phyloP scores from a whole-genome alignment of 192 early-diverging fungal species.

The Coemansia umbellata region DNA sequence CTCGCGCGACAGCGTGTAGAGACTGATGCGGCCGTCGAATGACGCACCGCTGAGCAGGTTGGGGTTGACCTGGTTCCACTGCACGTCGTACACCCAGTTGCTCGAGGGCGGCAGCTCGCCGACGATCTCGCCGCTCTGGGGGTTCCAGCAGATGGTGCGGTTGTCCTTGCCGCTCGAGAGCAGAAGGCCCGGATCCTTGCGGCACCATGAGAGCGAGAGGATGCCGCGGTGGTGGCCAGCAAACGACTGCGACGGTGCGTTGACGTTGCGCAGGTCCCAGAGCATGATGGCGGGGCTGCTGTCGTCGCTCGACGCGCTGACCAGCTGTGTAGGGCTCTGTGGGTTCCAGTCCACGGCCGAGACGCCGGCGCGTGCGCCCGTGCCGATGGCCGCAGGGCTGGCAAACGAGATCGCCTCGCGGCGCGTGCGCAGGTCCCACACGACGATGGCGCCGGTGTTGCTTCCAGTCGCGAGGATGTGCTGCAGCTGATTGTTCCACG shows the following conservation, averaged over 20 bases:
- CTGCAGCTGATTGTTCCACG: constrained; percentile 90
- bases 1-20: constrained; percentile 67
- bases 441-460: constrained; percentile 87
- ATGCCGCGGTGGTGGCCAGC: constrained; percentile 88
- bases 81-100: constrained; percentile 97
- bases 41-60: constrained; percentile 83
- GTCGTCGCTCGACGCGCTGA: constrained; percentile 91
- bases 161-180: constrained; percentile 96
- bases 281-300: constrained; percentile 79
- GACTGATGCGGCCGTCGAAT: constrained; percentile 88
- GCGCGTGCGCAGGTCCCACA: constrained; percentile 91
- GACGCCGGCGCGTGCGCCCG: constrained; percentile 64
- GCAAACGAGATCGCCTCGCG: constrained; percentile 80
- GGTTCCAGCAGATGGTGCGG: constrained; percentile 90
- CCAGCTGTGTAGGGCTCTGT: constrained; percentile 89
- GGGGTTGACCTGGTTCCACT: constrained; percentile 94
- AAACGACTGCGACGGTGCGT: constrained; percentile 83
- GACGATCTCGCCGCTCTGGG: constrained; percentile 73
- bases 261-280: constrained; percentile 95
- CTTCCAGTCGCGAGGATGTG: constrained; percentile 92
- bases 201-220: constrained; percentile 91
- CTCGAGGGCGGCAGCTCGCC: constrained; percentile 80
- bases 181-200: constrained; percentile 87
- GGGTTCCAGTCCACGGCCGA: constrained; percentile 91
- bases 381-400: constrained; percentile 53